Percentiles rank a stretch among this genome's conserved stretches.
Conservation (phyloP, 1,139 yeast genomes). For the Lodderomyces oxycetoniae region DNA sequence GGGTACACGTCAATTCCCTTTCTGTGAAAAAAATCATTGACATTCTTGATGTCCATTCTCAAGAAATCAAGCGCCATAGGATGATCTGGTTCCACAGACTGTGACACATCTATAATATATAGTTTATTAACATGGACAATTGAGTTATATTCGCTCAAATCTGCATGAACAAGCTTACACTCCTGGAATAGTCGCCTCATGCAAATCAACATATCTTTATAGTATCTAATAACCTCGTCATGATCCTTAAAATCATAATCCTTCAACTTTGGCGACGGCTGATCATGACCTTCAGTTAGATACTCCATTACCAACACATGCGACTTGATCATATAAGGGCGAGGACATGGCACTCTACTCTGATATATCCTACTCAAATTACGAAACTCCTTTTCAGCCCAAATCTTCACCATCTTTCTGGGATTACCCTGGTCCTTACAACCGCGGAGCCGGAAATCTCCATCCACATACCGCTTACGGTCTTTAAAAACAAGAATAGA, state of each 20-base stretch:
- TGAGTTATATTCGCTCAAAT: constrained; percentile 89
- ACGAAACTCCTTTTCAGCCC: constrained; percentile 98
- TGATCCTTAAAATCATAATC: constrained; percentile 69
- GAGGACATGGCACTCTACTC: constrained; percentile 86
- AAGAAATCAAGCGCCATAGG: constrained; percentile 94
- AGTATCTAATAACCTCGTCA: constrained; percentile 62
- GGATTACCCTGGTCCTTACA: constrained; percentile 86
- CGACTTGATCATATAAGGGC: constrained; percentile 80
- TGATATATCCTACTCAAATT: constrained; percentile 71
- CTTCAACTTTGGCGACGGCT: constrained; percentile 82
- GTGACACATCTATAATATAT: constrained; percentile 94
- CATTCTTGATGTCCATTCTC: constrained; percentile 96
- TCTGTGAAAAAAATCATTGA: constrained; percentile 76
- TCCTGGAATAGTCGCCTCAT: constrained; percentile 85
- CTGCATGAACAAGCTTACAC: constrained; percentile 94
- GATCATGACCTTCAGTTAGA: constrained; percentile 69
- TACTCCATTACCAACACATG: constrained; percentile 97
- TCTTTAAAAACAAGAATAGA: constrained; percentile 94
- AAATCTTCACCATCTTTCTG: constrained; percentile 91
- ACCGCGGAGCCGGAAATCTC: constrained; percentile 89
- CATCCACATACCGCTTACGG: constrained; percentile 92
- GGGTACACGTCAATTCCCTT: constrained; percentile 72
- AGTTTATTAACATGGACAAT: constrained; percentile 78
- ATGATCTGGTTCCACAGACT: constrained; percentile 96
- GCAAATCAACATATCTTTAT: constrained; percentile 74